Percentiles rank a stretch among this genome's conserved stretches.
These are phyloP conservation scores for Otatea glauca DNA, from an alignment of 176 grass and related monocot species.

Conservation along the genomic window DNA sequence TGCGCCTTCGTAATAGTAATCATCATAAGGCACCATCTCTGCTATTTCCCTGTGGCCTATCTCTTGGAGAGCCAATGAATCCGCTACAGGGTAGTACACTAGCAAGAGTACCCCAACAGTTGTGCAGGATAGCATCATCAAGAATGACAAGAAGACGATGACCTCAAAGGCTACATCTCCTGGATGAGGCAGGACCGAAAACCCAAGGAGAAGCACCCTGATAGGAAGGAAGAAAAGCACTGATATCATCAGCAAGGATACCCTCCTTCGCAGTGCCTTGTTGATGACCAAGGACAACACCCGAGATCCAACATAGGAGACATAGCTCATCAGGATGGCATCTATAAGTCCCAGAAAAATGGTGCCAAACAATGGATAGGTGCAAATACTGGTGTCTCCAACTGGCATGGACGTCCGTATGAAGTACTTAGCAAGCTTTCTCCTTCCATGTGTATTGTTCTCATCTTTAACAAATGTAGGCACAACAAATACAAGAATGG, in stretches of 20 bases:
- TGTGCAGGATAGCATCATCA: conserved; percentile 68
- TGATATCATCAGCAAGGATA: conserved; percentile 65
- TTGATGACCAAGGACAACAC: conserved; percentile 80
- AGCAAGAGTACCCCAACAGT: conserved; percentile 74
- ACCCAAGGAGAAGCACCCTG: conserved; percentile 84
- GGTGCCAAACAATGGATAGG: conserved; percentile 84
- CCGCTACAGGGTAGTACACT: conserved; percentile 79
- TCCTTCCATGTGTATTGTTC: conserved; percentile 50
- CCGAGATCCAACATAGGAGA: conserved; percentile 66
- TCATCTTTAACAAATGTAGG: conserved; percentile 67
- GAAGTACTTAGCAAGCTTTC: conserved; percentile 68
- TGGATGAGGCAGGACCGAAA: conserved; percentile 69
- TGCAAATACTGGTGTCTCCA: conserved; percentile 64
- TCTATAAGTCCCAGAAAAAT: conserved; percentile 80
- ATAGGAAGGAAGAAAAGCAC: conserved; percentile 72
- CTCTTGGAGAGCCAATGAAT: conserved; percentile 71
- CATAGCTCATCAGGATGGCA: conserved; percentile 76
- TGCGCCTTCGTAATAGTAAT: conserved; percentile 77
- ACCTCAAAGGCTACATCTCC: conserved; percentile 62
- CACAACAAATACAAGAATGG: conserved; percentile 64
- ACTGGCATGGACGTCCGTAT: conserved; percentile 53
- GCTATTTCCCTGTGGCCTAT: conserved; percentile 54
- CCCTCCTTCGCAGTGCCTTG: conserved; percentile 79
- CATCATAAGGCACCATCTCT: conserved; percentile 84
- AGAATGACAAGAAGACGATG: conserved; percentile 76